phyloP scores from a whole-genome alignment of 352 stramenopile genomes.

The Achlya hypogyna region DNA sequence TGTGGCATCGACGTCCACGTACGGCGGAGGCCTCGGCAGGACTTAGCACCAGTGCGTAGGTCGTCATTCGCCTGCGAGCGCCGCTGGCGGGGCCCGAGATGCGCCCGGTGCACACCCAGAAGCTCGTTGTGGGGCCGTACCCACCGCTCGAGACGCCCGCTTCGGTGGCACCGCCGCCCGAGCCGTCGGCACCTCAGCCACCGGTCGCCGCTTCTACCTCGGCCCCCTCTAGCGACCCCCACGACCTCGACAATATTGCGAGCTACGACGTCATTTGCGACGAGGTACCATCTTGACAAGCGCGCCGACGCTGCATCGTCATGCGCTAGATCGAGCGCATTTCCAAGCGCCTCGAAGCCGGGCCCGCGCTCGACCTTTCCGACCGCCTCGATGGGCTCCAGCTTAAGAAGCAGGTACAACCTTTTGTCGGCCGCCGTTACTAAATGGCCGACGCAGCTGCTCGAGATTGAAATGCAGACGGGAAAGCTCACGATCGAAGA shows the following conservation, averaged over 20 bases:
- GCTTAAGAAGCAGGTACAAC: constrained; percentile 51
- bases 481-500: constrained; percentile 63
- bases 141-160: constrained; percentile 19
- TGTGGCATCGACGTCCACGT: constrained; percentile 61
- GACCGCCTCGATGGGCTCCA: constrained; percentile 59
- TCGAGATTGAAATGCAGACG: constrained; percentile 78
- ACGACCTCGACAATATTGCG: constrained; percentile 60
- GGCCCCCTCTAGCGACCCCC: too few relatives aligned
- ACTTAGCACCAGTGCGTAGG: constrained; percentile 22
- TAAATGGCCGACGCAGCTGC: constrained; percentile 21
- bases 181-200: background rate
- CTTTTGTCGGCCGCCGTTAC: background rate
- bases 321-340: constrained; percentile 49
- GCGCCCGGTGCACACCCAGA: constrained; percentile 31
- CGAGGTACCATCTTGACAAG: constrained; percentile 33
- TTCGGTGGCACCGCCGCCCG: too few relatives aligned
- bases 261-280: constrained; percentile 83
- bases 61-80: constrained; percentile 42
- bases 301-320: background rate
- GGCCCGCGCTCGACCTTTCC: constrained; percentile 25
- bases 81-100: constrained; percentile 60
- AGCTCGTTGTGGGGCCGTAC: constrained; percentile 51
- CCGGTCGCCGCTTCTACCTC: too few relatives aligned
- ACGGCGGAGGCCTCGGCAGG: background rate
- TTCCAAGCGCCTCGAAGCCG: constrained; percentile 35